Evolutionary conservation across 1,284 basidiomycete species (phyloP).

Genomic region (Psilocybe mexicana): DNA sequence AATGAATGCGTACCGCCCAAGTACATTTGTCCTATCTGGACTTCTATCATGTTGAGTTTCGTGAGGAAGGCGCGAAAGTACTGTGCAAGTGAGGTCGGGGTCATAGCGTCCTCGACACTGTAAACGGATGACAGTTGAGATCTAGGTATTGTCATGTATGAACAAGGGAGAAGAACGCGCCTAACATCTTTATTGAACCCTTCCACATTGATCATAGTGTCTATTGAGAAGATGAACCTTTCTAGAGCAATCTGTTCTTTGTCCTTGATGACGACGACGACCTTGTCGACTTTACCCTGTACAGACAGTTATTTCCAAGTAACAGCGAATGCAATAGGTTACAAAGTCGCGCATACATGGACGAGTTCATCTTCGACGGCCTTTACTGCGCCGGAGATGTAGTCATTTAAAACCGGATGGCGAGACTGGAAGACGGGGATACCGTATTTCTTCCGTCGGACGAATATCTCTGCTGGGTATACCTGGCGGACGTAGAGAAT

Average conservation of each 20-base stretch:
- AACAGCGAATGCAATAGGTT: not conserved
- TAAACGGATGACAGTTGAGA: not conserved
- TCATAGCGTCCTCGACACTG: constrained; percentile 73
- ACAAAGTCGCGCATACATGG: constrained; percentile 42
- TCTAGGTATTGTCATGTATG: not conserved
- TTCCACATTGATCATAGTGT: constrained; percentile 71
- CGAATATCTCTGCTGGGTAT: constrained; percentile 88
- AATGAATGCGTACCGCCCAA: constrained; percentile 42
- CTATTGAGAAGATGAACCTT: constrained; percentile 79
- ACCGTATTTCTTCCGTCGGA: constrained; percentile 85
- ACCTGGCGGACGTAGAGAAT: constrained; percentile 89
- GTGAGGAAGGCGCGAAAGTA: constrained; percentile 86
- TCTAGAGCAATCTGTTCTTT: constrained; percentile 74
- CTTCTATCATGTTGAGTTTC: constrained; percentile 81
- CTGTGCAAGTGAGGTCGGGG: constrained; percentile 63
- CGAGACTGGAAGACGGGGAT: constrained; percentile 90
- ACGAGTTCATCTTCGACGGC: constrained; percentile 76
- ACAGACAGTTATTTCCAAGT: not conserved
- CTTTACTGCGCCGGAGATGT: constrained; percentile 81
- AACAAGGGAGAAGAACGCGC: constrained; percentile 32
- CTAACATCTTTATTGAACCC: constrained; percentile 62
- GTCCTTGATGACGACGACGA: constrained; percentile 80
- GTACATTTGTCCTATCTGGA: constrained; percentile 66
- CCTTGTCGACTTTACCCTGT: constrained; percentile 73
- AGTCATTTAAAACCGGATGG: constrained; percentile 84